phyloP scores from a whole-genome alignment of 139 green algal genomes.

The Yamagishiella unicocca region DNA sequence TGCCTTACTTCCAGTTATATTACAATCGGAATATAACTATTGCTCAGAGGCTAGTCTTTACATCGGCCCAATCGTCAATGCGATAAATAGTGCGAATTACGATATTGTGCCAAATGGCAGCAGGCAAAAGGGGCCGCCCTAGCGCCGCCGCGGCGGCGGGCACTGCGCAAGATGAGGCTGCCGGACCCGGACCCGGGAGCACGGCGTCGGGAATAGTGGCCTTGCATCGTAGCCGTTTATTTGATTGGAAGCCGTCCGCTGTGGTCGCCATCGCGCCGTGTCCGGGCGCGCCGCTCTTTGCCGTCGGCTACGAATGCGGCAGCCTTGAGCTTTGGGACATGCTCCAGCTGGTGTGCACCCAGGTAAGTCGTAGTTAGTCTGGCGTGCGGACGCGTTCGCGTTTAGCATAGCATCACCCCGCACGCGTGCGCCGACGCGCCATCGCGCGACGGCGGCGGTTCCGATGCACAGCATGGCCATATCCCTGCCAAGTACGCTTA shows the following conservation, averaged over 20 bases:
- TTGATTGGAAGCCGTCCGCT: constrained; percentile 82
- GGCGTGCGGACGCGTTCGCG: too few relatives aligned
- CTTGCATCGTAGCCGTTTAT: constrained; percentile 81
- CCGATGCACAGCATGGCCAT: too few relatives aligned
- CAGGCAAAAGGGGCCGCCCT: constrained; percentile 13
- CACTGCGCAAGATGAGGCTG: neutral
- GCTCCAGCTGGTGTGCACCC: constrained; percentile 60
- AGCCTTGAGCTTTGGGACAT: constrained; percentile 91
- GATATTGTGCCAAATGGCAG: neutral
- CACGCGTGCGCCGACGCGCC: too few relatives aligned
- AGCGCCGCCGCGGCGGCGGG: neutral
- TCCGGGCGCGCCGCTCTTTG: constrained; percentile 76
- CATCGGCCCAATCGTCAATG: too few relatives aligned
- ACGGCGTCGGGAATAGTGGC: constrained; percentile 62
- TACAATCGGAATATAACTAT: too few relatives aligned
- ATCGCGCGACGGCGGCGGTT: too few relatives aligned
- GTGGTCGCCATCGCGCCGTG: constrained; percentile 81
- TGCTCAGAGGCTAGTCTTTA: too few relatives aligned
- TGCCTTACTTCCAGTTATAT: too few relatives aligned
- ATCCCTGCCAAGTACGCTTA: too few relatives aligned
- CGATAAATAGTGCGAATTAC: neutral
- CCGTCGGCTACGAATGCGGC: constrained; percentile 84
- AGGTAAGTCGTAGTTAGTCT: constrained; percentile 70
- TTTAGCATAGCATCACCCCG: too few relatives aligned
- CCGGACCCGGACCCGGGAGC: constrained; percentile 18